Evolutionary conservation across 768 basidiomycete species (phyloP).

Genomic region (Tulasnella sp.): DNA sequence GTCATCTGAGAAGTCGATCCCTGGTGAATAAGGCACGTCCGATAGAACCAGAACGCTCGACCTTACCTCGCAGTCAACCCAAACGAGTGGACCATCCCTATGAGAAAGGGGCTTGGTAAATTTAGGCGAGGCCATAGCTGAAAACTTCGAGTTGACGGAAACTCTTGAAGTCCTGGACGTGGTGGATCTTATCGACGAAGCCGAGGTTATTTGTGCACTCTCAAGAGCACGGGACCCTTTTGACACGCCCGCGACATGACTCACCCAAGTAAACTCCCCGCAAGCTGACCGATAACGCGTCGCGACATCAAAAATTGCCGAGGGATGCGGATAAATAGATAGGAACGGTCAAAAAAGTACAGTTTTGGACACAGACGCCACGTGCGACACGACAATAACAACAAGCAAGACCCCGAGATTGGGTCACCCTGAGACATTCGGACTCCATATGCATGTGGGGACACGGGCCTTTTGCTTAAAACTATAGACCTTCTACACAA

Average conservation of each 20-base stretch:
- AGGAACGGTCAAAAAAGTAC: background rate
- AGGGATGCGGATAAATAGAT: background rate
- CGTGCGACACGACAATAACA: background rate
- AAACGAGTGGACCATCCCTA: slow-evolving; percentile 60
- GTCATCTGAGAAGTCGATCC: slow-evolving; percentile 45
- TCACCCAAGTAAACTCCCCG: background rate
- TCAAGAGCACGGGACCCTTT: background rate
- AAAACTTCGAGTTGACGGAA: background rate
- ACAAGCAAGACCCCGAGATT: background rate
- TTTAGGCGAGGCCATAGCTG: slow-evolving; percentile 29
- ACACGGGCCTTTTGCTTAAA: no score
- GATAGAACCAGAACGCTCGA: background rate
- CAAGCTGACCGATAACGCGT: background rate
- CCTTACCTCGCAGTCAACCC: slow-evolving; percentile 67
- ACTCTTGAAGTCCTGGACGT: background rate
- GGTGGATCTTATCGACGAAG: background rate
- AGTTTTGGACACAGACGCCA: background rate
- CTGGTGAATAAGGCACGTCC: background rate
- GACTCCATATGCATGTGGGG: no score
- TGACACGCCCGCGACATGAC: background rate
- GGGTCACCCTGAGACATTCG: background rate
- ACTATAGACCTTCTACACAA: no score
- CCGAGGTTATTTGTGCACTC: background rate
- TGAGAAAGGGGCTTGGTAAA: slow-evolving; percentile 46
- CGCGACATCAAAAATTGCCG: background rate